phyloP scores from a whole-genome alignment of 2,329 filamentous ascomycete species.

The Cadophora malorum region DNA sequence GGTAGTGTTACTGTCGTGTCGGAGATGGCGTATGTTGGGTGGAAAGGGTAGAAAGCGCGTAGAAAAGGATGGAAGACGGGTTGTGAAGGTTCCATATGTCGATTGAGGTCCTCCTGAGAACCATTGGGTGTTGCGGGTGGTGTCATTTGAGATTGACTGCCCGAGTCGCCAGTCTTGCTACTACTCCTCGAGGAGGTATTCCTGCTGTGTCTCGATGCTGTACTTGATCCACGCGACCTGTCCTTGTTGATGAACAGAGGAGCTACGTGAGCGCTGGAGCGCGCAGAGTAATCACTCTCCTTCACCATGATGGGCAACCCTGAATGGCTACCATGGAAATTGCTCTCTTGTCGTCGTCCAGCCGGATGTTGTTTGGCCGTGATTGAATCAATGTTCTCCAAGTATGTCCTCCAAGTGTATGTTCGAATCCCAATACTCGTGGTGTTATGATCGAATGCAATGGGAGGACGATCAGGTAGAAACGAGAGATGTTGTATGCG shows the following conservation, averaged over 20 bases:
- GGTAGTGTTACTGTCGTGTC: conserved; percentile 88
- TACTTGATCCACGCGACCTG: conserved; percentile 44
- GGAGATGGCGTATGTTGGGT: conserved; percentile 77
- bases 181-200: conserved; percentile 51
- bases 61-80: conserved; percentile 92
- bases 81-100: conserved; percentile 53
- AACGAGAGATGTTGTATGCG: conserved; percentile 21
- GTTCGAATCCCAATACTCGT: conserved; percentile 4
- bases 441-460: conserved; percentile 23
- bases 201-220: conserved; percentile 48
- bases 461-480: conserved; percentile 18
- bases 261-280: conserved; percentile 67
- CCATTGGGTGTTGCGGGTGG: conserved; percentile 77
- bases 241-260: conserved; percentile 61
- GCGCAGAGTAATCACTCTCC: conserved; percentile 44
- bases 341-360: conserved; percentile 20
- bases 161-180: conserved; percentile 37
- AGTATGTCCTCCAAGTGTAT: conserved; percentile 13
- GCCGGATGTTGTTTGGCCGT: conserved; percentile 14
- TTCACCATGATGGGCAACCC: conserved; percentile 44
- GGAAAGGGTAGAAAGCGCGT: conserved; percentile 91
- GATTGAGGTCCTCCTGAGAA: conserved; percentile 61
- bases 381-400: conserved; percentile 14
- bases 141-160: conserved; percentile 65
- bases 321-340: conserved; percentile 40